phyloP scores from a whole-genome alignment of 2,329 filamentous ascomycete species.

The Aspergillus sp. region DNA sequence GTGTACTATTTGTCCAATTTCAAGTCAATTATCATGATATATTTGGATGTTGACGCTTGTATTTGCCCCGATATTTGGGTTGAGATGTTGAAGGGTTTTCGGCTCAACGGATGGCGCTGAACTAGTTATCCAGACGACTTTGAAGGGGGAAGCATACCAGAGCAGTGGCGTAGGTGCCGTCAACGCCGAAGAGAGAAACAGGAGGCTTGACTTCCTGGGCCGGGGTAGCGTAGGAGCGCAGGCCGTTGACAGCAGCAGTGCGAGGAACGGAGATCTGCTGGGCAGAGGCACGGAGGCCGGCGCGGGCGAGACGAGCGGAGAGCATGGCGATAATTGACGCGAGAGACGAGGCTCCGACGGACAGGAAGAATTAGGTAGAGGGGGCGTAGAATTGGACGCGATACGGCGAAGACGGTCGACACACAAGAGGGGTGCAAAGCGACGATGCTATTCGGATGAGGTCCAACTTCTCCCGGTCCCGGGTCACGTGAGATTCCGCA shows the following conservation, averaged over 20 bases:
- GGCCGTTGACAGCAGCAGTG: constrained; percentile 42
- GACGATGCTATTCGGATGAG: constrained; percentile 21
- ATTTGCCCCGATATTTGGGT: background rate
- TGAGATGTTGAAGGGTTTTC: constrained; percentile 11
- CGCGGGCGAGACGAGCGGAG: constrained; percentile 56
- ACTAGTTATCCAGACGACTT: background rate
- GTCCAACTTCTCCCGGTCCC: constrained; percentile 28
- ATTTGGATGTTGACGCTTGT: background rate
- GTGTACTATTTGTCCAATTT: constrained; percentile 69
- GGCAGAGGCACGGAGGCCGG: constrained; percentile 56
- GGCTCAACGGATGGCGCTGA: constrained; percentile 16
- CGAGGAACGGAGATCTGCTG: constrained; percentile 43
- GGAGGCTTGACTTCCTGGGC: constrained; percentile 75
- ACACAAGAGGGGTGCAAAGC: constrained; percentile 18
- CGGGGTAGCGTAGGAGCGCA: constrained; percentile 74
- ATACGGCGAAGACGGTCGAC: constrained; percentile 27
- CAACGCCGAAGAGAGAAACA: constrained; percentile 87
- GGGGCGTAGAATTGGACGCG: constrained; percentile 23
- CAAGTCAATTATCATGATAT: constrained; percentile 11
- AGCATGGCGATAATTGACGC: constrained; percentile 47
- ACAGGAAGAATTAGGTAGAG: constrained; percentile 16
- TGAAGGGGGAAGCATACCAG: constrained; percentile 67
- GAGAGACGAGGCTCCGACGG: constrained; percentile 24
- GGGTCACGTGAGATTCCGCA: constrained; percentile 29
- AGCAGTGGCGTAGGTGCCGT: constrained; percentile 97